Percentiles rank a stretch among this genome's conserved stretches.
Conservation (phyloP, 768 basidiomycete genomes). For the Asterophora lycoperdoides region DNA sequence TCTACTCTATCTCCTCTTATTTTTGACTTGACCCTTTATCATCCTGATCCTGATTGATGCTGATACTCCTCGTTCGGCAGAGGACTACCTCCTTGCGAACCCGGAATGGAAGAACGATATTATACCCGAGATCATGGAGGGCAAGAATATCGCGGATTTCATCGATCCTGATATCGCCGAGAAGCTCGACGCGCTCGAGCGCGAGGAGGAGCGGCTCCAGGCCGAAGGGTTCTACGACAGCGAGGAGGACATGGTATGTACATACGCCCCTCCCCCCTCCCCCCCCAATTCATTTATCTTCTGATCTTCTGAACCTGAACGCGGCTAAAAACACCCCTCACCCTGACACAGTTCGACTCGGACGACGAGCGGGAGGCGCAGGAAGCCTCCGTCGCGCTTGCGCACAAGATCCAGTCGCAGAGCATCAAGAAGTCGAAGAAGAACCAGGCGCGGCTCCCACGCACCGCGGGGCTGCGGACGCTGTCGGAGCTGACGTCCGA, state of each 20-base stretch:
- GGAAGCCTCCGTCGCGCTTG: slow-evolving; percentile 53
- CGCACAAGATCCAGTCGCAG: slow-evolving; percentile 69
- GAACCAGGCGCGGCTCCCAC: slow-evolving; percentile 76
- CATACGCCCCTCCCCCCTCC: background rate
- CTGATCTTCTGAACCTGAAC: background rate
- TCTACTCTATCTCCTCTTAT: background rate
- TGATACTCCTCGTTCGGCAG: slow-evolving; percentile 39
- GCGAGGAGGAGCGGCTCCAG: slow-evolving; percentile 92
- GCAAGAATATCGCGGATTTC: slow-evolving; percentile 98
- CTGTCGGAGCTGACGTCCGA: slow-evolving; percentile 74
- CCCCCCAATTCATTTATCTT: too few species aligned
- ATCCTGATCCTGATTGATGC: background rate
- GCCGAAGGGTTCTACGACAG: slow-evolving; percentile 93
- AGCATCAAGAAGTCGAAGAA: slow-evolving; percentile 82
- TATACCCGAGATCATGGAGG: slow-evolving; percentile 98
- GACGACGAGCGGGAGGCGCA: slow-evolving; percentile 82
- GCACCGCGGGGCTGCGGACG: slow-evolving; percentile 68
- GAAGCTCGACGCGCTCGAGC: slow-evolving; percentile 94
- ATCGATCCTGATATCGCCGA: slow-evolving; percentile 97
- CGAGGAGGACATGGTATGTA: slow-evolving; percentile 78
- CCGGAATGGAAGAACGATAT: slow-evolving; percentile 94
- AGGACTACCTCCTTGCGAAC: slow-evolving; percentile 85
- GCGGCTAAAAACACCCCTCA: background rate
- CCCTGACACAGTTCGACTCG: slow-evolving; percentile 44
- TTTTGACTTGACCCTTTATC: background rate